Conservation (phyloP, 805 yeast species). For the Barnettozyma siamensis region DNA sequence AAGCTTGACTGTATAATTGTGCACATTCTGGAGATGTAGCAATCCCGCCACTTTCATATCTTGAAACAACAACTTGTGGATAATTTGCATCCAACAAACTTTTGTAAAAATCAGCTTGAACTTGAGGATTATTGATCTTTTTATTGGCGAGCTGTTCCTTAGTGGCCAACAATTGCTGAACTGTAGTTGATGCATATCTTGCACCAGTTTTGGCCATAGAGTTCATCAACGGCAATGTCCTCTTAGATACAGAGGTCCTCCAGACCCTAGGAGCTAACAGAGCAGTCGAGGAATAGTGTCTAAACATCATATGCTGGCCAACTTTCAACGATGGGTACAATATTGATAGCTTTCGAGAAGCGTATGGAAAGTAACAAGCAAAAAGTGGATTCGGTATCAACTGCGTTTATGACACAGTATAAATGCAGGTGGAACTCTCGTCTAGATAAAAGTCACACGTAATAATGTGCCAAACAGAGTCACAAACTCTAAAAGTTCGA, state of each 20-base stretch:
- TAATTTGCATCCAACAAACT: constrained; percentile 71
- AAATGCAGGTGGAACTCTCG: too few species aligned
- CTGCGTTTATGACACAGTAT: too few species aligned
- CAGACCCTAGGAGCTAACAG: neutral
- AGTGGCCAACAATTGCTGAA: constrained; percentile 38
- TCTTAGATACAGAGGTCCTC: constrained; percentile 7
- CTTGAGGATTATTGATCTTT: constrained; percentile 57
- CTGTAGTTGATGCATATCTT: constrained; percentile 21
- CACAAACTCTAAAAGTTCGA: too few species aligned
- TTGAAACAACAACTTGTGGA: constrained; percentile 93
- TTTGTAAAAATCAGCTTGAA: constrained; percentile 82
- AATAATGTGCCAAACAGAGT: too few species aligned
- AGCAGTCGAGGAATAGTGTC: neutral
- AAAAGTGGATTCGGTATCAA: too few species aligned
- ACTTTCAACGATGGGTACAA: too few species aligned
- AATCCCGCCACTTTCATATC: constrained; percentile 93
- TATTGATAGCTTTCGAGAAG: too few species aligned
- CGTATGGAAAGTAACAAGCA: too few species aligned
- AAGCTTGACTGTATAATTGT: constrained; percentile 71
- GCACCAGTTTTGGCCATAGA: constrained; percentile 1
- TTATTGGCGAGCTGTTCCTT: constrained; percentile 86
- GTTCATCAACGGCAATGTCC: neutral
- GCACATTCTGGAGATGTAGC: constrained; percentile 79
- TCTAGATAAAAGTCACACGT: too few species aligned
- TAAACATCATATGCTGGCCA: neutral